Evolutionary conservation across 768 basidiomycete genomes (phyloP).

Genomic region (Aureoboletus auriporus): DNA sequence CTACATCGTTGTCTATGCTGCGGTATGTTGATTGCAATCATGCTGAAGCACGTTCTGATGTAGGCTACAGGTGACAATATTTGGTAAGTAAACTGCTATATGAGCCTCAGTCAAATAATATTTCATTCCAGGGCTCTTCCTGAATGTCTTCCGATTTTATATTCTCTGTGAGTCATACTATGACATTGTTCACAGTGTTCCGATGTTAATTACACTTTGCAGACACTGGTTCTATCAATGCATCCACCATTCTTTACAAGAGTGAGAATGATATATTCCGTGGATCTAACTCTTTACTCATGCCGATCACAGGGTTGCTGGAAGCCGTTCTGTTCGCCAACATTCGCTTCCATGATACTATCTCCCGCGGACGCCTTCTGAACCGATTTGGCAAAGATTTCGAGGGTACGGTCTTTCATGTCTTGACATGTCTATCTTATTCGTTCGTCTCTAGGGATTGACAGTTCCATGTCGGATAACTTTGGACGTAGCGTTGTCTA

Average conservation of each 20-base stretch:
- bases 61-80: conserved; percentile 32
- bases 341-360: conserved; percentile 91
- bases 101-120: conserved; percentile 3
- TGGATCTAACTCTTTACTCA: conserved; percentile 11
- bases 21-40: conserved; percentile 33
- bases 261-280: conserved; percentile 31
- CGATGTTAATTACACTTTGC: conserved; percentile 6
- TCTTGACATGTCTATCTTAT: conserved; percentile 6
- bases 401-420: conserved; percentile 43
- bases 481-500: conserved; percentile 78
- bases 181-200: background rate
- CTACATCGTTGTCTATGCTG: conserved; percentile 61
- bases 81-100: conserved; percentile 25
- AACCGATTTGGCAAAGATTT: conserved; percentile 91
- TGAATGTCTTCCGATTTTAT: conserved; percentile 63
- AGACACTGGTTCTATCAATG: conserved; percentile 78
- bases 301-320: conserved; percentile 42
- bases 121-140: conserved; percentile 40
- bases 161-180: conserved; percentile 56
- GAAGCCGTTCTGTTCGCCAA: conserved; percentile 83
- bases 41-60: conserved; percentile 12
- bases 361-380: conserved; percentile 76
- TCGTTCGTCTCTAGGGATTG: conserved; percentile 51
- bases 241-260: conserved; percentile 74
- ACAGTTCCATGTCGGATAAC: conserved; percentile 79